Evolutionary conservation across 306 rosid genomes (phyloP).

Genomic region (Oxytropis ochrocephala): DNA sequence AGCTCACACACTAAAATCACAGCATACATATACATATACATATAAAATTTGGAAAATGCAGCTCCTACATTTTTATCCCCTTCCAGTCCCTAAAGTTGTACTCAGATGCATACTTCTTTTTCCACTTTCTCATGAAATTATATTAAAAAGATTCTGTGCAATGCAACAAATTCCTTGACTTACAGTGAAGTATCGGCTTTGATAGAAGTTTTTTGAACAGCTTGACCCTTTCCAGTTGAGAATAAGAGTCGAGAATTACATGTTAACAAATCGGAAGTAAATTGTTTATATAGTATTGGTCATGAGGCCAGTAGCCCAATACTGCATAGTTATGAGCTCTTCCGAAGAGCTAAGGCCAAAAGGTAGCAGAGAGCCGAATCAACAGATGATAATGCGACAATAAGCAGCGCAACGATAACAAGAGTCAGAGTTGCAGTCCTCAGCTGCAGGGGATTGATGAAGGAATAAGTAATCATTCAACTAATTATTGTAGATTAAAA

Average conservation of each 20-base stretch:
- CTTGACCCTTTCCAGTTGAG: not conserved
- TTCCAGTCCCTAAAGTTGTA: not conserved
- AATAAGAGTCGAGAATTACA: constrained; percentile 2
- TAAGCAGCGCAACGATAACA: constrained; percentile 66
- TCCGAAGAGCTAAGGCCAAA: constrained; percentile 56
- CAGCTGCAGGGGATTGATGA: constrained; percentile 45
- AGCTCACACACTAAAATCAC: not conserved
- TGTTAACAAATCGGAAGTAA: not conserved
- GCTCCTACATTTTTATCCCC: not conserved
- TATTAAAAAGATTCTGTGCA: not conserved
- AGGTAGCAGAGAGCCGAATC: constrained; percentile 69
- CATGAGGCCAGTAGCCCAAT: not conserved
- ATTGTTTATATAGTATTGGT: not conserved
- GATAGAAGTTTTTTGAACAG: not conserved
- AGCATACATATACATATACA: not conserved
- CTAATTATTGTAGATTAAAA: not conserved
- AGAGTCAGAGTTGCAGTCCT: constrained; percentile 81
- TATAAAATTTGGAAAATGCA: not conserved
- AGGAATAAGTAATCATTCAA: not conserved
- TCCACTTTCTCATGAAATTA: not conserved
- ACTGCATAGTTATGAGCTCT: constrained; percentile 21
- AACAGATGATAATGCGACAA: constrained; percentile 66
- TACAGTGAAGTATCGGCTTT: not conserved
- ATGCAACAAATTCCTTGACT: not conserved
- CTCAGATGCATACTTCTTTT: not conserved